Base-by-base conservation (phyloP, 805 yeast genomes). In the Spathaspora girioi region DNA sequence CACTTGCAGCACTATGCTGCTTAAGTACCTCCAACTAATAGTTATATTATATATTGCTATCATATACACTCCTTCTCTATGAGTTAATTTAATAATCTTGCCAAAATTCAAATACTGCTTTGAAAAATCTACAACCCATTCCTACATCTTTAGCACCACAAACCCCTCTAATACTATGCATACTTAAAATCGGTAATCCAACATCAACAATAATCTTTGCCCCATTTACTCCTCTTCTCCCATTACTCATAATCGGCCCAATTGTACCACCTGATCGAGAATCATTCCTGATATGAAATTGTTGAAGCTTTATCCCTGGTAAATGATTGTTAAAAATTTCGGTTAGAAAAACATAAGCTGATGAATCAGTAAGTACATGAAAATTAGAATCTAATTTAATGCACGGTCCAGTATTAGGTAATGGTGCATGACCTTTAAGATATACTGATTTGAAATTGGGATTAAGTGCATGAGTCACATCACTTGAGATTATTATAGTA, bases 381-480 rank as follows among this genome's bases (percentile, higher is more conserved):
- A 60, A 66, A 50, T 70, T 69, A 5, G 72, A 60, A 47, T 73
- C 76, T 31, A 68, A 48, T 51, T 73, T 73, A 20, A 73, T 54
- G 2, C 68, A 62, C 2, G 75, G 62, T 1, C 78, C 78, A 2
- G 53, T 63, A 52, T 74, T 74, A 18, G 73, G 77, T 10, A 70
- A 47, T 1, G 78, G 78, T 41, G 50, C 64, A 58, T 73, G 69
- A 19, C 59, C 56, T 17, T 63, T 62, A 44, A 73, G 58, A 53
- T 73, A 71, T 0, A 57, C 67, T 15, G 58, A 53, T 18, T 57
- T 51, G 55, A 73, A 74, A 56, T 73, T 73, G 10, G 78, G 78
- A 55, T 74, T 74, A 43, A 74, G 53, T 5, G 70, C 69, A 54
- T 73, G 79, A 3, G 78, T 74, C 8, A 73, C 77, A 54, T 74